Evolutionary conservation across 805 yeast species (phyloP), one percentile per base, ranked within the genome.

Genomic region (Teunomyces cretensis): DNA sequence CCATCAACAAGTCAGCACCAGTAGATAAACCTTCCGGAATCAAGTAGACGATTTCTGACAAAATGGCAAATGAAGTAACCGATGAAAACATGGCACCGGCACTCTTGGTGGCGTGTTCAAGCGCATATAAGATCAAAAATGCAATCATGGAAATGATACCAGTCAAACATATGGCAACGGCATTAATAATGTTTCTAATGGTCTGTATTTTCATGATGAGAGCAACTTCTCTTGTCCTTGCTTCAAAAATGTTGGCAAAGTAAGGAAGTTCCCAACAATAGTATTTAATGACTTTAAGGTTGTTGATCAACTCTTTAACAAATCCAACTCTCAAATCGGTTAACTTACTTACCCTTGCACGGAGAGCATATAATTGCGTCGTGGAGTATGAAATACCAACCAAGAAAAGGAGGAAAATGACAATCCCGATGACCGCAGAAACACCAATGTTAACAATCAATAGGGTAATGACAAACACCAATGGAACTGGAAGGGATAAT

Each of bases 211-310:
- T 47, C 11, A 49, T 40, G 9, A 53, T 22, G 22, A 31, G 27
- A 2, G 22, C 32, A 49, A 51, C 51, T 37, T 56, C 60, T 9
- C 11, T 9, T n/a, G 39, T 33, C 30, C 60, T 46, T 6, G 42
- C 39, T 4, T 44, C 32, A n/a, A 43, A 30, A 9, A 56, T 41
- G 17, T 36, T 43, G 15, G 43, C 35, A 26, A 41, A 43, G 39
- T 54, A 56, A 1, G 57, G 56, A 13, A 33, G 22, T 31, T 55
- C 60, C 60, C 60, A 55, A 15, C 50, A 44, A 37, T 54, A 56
- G 32, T 48, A 46, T 39, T 56, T 56, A 37, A 56, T 55, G 48
- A 56, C 52, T 39, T 51, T 50, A 31, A 56, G 35, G 33, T 54
- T 56, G 40, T 39, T 37, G 17, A 56, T 15, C 9, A 50, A 42